Percentiles rank a stretch among this genome's conserved stretches.
phyloP scores from a whole-genome alignment of 805 yeast species.

The Citeromyces nyonsensis region DNA sequence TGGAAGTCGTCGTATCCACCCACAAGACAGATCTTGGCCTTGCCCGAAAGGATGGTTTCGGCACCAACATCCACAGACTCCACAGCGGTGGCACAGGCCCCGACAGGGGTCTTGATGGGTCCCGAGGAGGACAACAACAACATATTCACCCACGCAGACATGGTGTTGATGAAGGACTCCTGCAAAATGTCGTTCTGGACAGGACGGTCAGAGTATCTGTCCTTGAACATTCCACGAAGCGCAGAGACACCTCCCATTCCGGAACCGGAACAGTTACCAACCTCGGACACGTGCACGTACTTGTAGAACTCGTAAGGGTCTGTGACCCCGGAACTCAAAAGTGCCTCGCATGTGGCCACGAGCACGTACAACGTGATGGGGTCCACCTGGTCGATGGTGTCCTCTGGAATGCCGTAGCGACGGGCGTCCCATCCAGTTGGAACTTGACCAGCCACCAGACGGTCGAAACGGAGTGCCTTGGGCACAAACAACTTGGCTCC shows the following conservation, averaged over 20 bases:
- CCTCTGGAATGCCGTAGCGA: slow-evolving; percentile 90
- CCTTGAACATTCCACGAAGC: slow-evolving; percentile 93
- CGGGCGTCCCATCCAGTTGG: slow-evolving; percentile 98
- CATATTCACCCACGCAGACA: slow-evolving; percentile 99
- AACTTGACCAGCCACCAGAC: slow-evolving; percentile 81
- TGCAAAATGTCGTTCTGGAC: slow-evolving; percentile 95
- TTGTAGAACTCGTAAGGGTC: slow-evolving; percentile 98
- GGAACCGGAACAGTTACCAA: slow-evolving; percentile 98
- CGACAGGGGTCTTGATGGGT: slow-evolving; percentile 98
- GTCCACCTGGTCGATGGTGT: slow-evolving; percentile 86
- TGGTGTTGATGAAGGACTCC: slow-evolving; percentile 96
- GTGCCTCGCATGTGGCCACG: slow-evolving; percentile 92
- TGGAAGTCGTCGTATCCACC: slow-evolving; percentile 99
- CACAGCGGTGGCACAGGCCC: slow-evolving; percentile 98
- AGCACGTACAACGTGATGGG: slow-evolving; percentile 86
- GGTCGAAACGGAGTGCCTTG: slow-evolving; percentile 62
- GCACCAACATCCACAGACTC: slow-evolving; percentile 95
- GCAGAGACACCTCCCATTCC: slow-evolving; percentile 99
- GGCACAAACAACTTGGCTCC: slow-evolving; percentile 89
- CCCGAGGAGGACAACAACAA: slow-evolving; percentile 92
- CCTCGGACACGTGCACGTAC: slow-evolving; percentile 95
- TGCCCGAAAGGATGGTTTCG: slow-evolving; percentile 84
- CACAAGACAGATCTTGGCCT: slow-evolving; percentile 90
- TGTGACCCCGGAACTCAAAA: slow-evolving; percentile 85
- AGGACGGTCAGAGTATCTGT: slow-evolving; percentile 82